Conservation (phyloP, 2,329 filamentous ascomycete genomes). For the Cyphellophora europaea region DNA sequence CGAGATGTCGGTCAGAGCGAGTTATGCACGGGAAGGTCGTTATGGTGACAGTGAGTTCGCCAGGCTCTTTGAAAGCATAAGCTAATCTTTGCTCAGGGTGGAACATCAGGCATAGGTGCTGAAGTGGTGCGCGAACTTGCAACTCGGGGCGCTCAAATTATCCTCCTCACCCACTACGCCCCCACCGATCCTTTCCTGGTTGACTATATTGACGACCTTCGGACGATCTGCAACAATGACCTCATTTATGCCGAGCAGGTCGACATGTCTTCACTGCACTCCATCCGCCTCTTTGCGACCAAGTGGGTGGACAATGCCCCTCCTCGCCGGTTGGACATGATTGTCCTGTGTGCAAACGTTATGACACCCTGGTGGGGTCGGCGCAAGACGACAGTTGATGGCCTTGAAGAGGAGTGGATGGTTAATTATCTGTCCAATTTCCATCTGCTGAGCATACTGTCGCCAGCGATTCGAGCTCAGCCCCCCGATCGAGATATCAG, state of each 20-base stretch:
- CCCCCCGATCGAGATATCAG: constrained; percentile 89
- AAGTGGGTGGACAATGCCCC: constrained; percentile 97
- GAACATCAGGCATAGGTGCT: constrained; percentile 86
- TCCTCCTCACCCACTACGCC: constrained; percentile 76
- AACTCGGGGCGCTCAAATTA: constrained; percentile 73
- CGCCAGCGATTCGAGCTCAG: constrained; percentile 80
- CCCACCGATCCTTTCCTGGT: constrained; percentile 79
- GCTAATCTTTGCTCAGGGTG: constrained; percentile 46
- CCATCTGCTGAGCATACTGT: constrained; percentile 83
- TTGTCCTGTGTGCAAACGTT: constrained; percentile 77
- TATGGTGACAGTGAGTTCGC: constrained; percentile 64
- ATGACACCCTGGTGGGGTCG: constrained; percentile 59
- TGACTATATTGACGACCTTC: constrained; percentile 85
- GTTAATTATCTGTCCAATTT: constrained; percentile 95
- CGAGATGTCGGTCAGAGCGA: constrained; percentile 63
- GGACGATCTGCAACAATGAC: constrained; percentile 65
- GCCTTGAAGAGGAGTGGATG: constrained; percentile 83
- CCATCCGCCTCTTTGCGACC: constrained; percentile 84
- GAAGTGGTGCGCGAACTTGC: constrained; percentile 67
- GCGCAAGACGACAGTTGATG: constrained; percentile 59
- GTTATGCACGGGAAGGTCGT: constrained; percentile 90
- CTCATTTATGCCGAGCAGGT: constrained; percentile 94
- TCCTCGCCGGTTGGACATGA: constrained; percentile 77
- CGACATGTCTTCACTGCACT: constrained; percentile 79
- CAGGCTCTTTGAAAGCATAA: background rate